Conservation (phyloP, 345 rosid genomes). For the Eucalyptus pumila region DNA sequence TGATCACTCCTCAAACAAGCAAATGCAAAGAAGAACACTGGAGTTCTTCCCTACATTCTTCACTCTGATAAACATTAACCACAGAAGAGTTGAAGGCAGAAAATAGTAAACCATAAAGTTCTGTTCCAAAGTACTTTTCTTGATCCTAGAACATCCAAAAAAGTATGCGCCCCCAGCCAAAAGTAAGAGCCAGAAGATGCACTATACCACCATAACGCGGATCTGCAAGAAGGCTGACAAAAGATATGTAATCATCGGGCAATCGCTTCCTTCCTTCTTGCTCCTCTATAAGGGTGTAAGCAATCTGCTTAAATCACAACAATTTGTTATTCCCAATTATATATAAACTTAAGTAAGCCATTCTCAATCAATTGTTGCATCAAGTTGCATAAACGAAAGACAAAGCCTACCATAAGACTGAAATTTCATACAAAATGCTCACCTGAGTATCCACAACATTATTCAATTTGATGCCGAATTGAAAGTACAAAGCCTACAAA, state of each 20-base stretch:
- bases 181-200: neutral
- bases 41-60: neutral
- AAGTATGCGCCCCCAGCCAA: neutral
- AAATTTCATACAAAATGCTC: neutral
- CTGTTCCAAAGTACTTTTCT: neutral
- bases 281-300: conserved; percentile 77
- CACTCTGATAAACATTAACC: neutral
- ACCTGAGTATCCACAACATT: conserved; percentile 95
- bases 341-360: neutral
- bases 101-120: neutral
- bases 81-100: conserved; percentile 10
- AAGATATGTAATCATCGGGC: conserved; percentile 74
- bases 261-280: conserved; percentile 66
- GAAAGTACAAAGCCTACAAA: conserved; percentile 77
- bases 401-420: neutral
- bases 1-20: neutral
- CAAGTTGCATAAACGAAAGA: neutral
- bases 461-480: conserved; percentile 79
- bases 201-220: conserved; percentile 90
- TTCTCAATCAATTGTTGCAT: neutral
- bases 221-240: conserved; percentile 94
- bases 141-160: neutral
- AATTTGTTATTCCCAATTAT: neutral
- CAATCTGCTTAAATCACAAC: conserved; percentile 41
- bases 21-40: neutral